Base-by-base conservation (phyloP, 306 rosid species). In the Casuarina equisetifolia region DNA sequence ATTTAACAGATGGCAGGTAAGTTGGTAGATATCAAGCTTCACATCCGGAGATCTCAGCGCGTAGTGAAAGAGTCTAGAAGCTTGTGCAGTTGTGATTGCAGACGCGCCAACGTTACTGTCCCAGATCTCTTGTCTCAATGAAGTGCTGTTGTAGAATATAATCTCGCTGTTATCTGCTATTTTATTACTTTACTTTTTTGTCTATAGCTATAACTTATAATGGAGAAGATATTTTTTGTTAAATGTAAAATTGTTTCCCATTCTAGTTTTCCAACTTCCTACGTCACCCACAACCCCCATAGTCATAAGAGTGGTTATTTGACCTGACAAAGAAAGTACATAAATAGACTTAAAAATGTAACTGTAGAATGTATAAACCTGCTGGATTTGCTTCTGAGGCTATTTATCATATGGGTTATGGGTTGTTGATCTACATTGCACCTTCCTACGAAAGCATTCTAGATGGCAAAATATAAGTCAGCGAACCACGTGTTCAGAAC, bases 1-100 rank as follows among this genome's bases (percentile, higher is more conserved):
- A 61, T 76, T 68, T 50, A 74, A 82, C 82, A 95, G 98, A 88
- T 92, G 85, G 98, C 91, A 49, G 98, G 98, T 2, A 95, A 92
- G 89, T 78, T 92, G 89, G 92, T 91, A 81, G 88, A 95, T 72
- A 86, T 92, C 79, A 92, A 86, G 85, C 97, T 91, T 82, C 97
- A 91, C 74, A 79, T 86, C 36, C 76, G 86, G 76, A 91, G 98
- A 80, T 91, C 97, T 45, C 97, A 92, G 70, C 98, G 98, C 0
- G 86, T 91, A 12, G 98, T 95, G 57, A 86, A 89, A 82, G 97
- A 89, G 67, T 92, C 98, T 0, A 90, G 98, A 85, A 88, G 84
- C 78, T 7, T 83, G 57, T 95, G 98, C 76, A 84, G 84, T 17
- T 95, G 98, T 70, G 89, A 92, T 51, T 95, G 98, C 89, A 84